Percentiles rank a stretch among this genome's conserved stretches.
These are phyloP conservation scores for Nakazawaea laoshanensis DNA, from an alignment of 805 yeast species.

Conservation along the genomic window DNA sequence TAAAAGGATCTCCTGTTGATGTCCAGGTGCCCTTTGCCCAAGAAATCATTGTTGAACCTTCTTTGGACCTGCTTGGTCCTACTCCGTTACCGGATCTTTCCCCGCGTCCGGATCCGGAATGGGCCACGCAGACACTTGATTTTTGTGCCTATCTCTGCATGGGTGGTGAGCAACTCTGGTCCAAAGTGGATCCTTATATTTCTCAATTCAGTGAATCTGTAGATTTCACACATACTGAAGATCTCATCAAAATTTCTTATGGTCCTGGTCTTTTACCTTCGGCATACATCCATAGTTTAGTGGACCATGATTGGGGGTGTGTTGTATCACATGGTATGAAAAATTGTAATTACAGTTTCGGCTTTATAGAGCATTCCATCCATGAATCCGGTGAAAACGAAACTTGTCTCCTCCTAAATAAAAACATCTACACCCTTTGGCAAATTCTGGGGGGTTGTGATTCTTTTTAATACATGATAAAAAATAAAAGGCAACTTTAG, in stretches of 20 bases:
- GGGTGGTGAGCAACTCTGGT: conserved; percentile 18
- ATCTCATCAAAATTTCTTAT: conserved; percentile 12
- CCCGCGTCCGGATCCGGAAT: conserved; percentile 17
- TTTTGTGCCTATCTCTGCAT: conserved; percentile 21
- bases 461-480: conserved; percentile 5
- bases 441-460: conserved; percentile 21
- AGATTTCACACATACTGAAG: conserved; percentile 1
- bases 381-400: conserved; percentile 22
- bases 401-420: conserved; percentile 14
- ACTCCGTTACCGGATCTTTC: too few relatives aligned
- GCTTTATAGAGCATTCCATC: conserved; percentile 18
- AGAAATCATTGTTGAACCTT: neutral
- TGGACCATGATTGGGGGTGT: conserved; percentile 15
- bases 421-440: conserved; percentile 18
- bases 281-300: conserved; percentile 1
- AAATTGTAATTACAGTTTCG: conserved; percentile 20
- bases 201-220: conserved; percentile 17
- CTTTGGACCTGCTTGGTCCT: too few relatives aligned
- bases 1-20: too few relatives aligned
- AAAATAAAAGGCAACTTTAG: too few relatives aligned
- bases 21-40: neutral
- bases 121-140: conserved; percentile 18
- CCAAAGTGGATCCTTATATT: conserved; percentile 16
- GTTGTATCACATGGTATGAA: conserved; percentile 20
- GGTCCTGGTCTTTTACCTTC: conserved; percentile 15